Conservation (phyloP, 768 basidiomycete genomes). For the Lactarius trivialis region DNA sequence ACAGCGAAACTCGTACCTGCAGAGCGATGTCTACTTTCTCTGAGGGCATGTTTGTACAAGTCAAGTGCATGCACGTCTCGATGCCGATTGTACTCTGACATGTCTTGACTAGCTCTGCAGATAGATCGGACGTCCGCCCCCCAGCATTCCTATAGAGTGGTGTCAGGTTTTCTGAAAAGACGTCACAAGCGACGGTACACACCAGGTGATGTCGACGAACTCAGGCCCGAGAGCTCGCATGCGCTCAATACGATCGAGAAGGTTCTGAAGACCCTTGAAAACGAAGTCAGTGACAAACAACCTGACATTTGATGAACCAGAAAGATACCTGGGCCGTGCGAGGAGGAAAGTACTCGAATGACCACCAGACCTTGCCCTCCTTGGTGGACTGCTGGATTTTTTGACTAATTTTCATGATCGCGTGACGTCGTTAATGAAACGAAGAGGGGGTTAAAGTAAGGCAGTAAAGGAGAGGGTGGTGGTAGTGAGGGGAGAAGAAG, state of each 20-base stretch:
- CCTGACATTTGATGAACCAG: neutral
- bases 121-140: slow-evolving; percentile 90
- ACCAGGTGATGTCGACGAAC: slow-evolving; percentile 98
- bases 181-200: slow-evolving; percentile 15
- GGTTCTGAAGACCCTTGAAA: slow-evolving; percentile 81
- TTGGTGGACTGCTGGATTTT: slow-evolving; percentile 83
- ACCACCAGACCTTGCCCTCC: slow-evolving; percentile 93
- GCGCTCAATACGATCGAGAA: slow-evolving; percentile 96
- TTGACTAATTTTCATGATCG: slow-evolving; percentile 85
- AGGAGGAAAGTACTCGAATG: slow-evolving; percentile 97
- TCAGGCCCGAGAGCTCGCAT: slow-evolving; percentile 95
- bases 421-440: slow-evolving; percentile 7
- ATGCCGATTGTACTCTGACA: slow-evolving; percentile 90
- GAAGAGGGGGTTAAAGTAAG: neutral
- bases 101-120: slow-evolving; percentile 89
- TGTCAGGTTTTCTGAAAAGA: slow-evolving; percentile 8
- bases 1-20: slow-evolving; percentile 41
- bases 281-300: slow-evolving; percentile 11
- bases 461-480: neutral
- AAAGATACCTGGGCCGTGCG: slow-evolving; percentile 79
- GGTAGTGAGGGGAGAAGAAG: neutral
- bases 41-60: slow-evolving; percentile 97
- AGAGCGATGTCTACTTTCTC: slow-evolving; percentile 92
- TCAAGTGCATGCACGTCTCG: slow-evolving; percentile 98
- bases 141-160: slow-evolving; percentile 79